Evolutionary conservation across 1,139 yeast genomes (phyloP), one percentile per base, ranked within the genome.

Genomic region (Blastobotrys capitulatus): DNA sequence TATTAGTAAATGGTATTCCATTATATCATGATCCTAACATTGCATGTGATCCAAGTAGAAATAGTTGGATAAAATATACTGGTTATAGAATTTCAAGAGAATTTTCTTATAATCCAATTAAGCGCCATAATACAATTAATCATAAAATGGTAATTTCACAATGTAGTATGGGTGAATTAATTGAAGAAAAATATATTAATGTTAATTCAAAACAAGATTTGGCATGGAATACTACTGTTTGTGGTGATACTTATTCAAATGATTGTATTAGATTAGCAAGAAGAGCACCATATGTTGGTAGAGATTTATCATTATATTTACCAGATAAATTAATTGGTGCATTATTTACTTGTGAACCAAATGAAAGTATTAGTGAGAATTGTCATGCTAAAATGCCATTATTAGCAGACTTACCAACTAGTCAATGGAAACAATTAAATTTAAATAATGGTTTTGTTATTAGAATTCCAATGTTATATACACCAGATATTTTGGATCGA

Each of bases 401-500:
- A 29, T 32, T 49, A 22, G 48, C 42, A 15, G 46, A 41, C 19
- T 32, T 34, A 15, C 36, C 38, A 16, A 16, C 44, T 15, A 38
- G 38, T 31, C 48, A 44, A 15, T 44, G 48, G 48, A 31, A 38
- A 13, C 48, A 31, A 25, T 13, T 44, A 8, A 22, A 36, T 9
- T 8, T 7, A 2, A 15, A n/a, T 34, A 16, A 18, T 2, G 31
- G 15, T 4, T 12, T 45, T 22, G 38, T 34, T 20, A 16, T 38
- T 15, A 46, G 51, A 9, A 35, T 44, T 13, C 51, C 51, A 19
- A 20, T 44, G 3, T 39, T 49, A 18, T 49, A 45, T 35, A 45
- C 51, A 25, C 48, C 51, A 15, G 51, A 45, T 27, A 31, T 49
- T 16, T 38, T 49, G 38, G 46, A 49, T 31, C 39, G 51, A 18